Evolutionary conservation across 2,329 filamentous ascomycete species (phyloP), one percentile per base, ranked within the genome.

Genomic region (Zymoseptoria pseudotritici): DNA sequence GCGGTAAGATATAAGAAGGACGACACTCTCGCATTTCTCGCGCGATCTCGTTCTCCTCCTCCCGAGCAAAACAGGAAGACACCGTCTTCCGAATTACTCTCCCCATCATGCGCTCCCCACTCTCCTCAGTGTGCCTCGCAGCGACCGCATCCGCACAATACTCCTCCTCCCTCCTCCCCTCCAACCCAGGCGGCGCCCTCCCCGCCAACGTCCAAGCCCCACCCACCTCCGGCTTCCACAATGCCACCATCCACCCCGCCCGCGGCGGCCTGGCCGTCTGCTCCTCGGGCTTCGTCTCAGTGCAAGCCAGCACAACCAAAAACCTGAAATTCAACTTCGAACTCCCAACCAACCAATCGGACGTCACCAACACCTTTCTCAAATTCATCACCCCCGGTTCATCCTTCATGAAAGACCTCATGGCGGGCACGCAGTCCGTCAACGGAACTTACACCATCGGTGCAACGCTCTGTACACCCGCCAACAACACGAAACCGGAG

Each of bases 201-300:
- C 63, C 63, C 21, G 60, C 60, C 24, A 57, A 57, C 42, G 53
- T 62, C 4, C 56, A 59, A 56, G 60, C 60, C 31, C 63, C 63
- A 9, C 42, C 42, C 19, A 60, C 56, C 11, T 26, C 58, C 6
- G 61, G 61, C 53, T 63, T 65, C 61, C 13, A 17, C 20, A 63
- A 65, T 58, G 61, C 63, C 10, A 61, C 61, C 57, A 58, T 58
- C 11, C 60, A 66, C 19, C 63, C 67, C n/a, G 61, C 63, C 8
- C 62, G 63, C n/a, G 70, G 70, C 26, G 69, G 70, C 49, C 57
- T 63, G 6, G 69, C 70, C 2, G 62, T 68, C 50, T 72, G 70
- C 57, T 65, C 70, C 2, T 66, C 68, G 21, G 70, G 70, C 17
- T 59, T 56, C 51, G 63, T 72, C n/a, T 52, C 64, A 1, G 68